Conservation (phyloP, 2,329 filamentous ascomycete genomes). For the Colletotrichum euphorbiae region DNA sequence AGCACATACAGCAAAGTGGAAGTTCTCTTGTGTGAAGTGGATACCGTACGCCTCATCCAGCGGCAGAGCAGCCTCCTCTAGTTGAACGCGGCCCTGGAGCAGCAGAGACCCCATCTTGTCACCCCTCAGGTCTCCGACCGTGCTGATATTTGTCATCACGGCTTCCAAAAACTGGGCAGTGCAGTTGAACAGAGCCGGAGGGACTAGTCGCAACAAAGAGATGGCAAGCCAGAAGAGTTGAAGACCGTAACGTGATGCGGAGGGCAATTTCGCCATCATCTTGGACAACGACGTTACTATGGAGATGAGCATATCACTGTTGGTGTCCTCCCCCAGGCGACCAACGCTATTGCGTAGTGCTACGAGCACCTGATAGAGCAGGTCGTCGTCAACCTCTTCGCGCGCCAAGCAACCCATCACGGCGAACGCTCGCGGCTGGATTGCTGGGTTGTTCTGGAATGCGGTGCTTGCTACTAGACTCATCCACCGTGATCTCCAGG, state of each 20-base stretch:
- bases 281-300: slow-evolving; percentile 76
- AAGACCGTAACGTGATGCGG: slow-evolving; percentile 74
- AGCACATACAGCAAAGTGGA: slow-evolving; percentile 75
- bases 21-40: slow-evolving; percentile 72
- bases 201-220: slow-evolving; percentile 73
- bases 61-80: slow-evolving; percentile 71
- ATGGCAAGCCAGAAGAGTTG: slow-evolving; percentile 79
- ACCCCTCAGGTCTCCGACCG: slow-evolving; percentile 68
- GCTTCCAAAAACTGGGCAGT: slow-evolving; percentile 74
- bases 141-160: slow-evolving; percentile 72
- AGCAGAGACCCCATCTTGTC: slow-evolving; percentile 70
- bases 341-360: slow-evolving; percentile 73
- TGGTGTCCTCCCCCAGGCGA: slow-evolving; percentile 73
- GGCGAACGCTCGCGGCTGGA: slow-evolving; percentile 75
- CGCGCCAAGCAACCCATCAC: slow-evolving; percentile 78
- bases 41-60: slow-evolving; percentile 75
- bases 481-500: slow-evolving; percentile 80
- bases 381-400: slow-evolving; percentile 78
- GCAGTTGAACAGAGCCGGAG: slow-evolving; percentile 72
- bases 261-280: slow-evolving; percentile 77
- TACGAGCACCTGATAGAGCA: slow-evolving; percentile 77
- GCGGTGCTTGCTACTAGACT: slow-evolving; percentile 78
- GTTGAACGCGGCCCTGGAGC: slow-evolving; percentile 68
- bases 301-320: slow-evolving; percentile 75
- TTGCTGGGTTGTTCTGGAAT: slow-evolving; percentile 78